Base-by-base conservation (phyloP, 108 stramenopile species). In the Heterococcus sp. region DNA sequence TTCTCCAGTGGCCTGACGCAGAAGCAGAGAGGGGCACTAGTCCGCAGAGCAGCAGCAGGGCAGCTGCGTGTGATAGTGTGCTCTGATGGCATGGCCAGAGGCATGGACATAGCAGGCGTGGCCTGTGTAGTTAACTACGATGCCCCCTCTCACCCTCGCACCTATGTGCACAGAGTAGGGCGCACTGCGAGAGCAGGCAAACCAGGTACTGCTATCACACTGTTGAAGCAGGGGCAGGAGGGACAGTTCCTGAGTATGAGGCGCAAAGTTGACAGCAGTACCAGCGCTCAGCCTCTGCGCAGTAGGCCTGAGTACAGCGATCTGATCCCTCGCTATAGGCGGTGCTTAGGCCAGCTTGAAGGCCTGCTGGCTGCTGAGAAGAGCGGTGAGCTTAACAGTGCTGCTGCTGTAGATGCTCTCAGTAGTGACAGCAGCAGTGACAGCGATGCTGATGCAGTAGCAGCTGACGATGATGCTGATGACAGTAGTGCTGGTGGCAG, bases 51-150 rank as follows among this genome's bases (percentile, higher is more conserved):
- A 35, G n/a, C 70, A 32, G 37, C 66, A 8, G 66, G 77, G 28
- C 70, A 27, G 33, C 32, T 78, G 27, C 37, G 70, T 63, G 77
- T 78, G 1, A 67, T 80, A 38, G 78, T 80, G 4, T 80, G 71
- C 71, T 80, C 78, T 4, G 78, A 80, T 66, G 78, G 78, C 1
- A 80, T 80, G 78, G 78, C 78, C 27, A 63, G 78, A 0, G 78
- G 78, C 35, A 80, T 80, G 78, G 78, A 80, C 29, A 40, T 80
- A 0, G 71, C 71, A 14, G 71, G 71, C 29, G 78, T 80, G n/a
- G 78, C 65, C 4, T 70, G 63, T 38, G 78, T 80, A 1, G 71
- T 80, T 27, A 80, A 80, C 26, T 80, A 80, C 65, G 78, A 80
- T 34, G 71, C 71, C 65, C 78, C 78, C 27, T 70, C 78, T 0